phyloP scores from a whole-genome alignment of 257 asterid species.

The Lycium ferocissimum region DNA sequence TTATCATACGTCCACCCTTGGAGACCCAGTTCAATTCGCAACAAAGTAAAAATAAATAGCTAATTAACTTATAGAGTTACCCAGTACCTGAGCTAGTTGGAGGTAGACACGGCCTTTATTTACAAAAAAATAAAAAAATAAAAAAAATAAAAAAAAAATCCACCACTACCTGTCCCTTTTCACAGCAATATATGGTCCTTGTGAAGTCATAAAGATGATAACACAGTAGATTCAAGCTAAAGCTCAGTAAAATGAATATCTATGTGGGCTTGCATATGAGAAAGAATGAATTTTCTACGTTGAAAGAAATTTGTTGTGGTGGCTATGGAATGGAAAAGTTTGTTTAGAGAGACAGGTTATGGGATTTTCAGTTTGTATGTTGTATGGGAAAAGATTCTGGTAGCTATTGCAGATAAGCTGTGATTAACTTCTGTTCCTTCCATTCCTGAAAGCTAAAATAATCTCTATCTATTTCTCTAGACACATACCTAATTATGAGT shows the following conservation, averaged over 20 bases:
- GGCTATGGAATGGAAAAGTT: background rate
- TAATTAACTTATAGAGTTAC: background rate
- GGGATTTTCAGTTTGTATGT: background rate
- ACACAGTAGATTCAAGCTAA: conserved; percentile 16
- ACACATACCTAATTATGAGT: conserved; percentile 12
- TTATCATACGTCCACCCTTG: background rate
- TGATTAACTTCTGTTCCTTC: conserved; percentile 2
- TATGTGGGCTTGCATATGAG: background rate
- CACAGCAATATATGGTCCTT: background rate
- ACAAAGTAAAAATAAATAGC: background rate
- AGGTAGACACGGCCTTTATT: background rate
- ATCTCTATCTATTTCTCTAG: conserved; percentile 11
- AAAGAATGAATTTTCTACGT: background rate
- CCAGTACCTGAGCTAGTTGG: background rate
- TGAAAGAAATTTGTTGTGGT: background rate
- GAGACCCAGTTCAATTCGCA: conserved; percentile 1
- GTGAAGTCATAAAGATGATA: background rate
- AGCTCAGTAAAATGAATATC: background rate
- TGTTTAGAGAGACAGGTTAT: background rate
- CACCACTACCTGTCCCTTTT: background rate
- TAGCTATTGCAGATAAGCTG: background rate
- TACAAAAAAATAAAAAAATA: too few species aligned
- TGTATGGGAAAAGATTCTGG: background rate
- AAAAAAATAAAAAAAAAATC: background rate
- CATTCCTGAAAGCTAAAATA: conserved; percentile 12